Evolutionary conservation across 2,329 filamentous ascomycete species (phyloP), one percentile per base, ranked within the genome.

Genomic region (Dendrostoma leiphaemia): DNA sequence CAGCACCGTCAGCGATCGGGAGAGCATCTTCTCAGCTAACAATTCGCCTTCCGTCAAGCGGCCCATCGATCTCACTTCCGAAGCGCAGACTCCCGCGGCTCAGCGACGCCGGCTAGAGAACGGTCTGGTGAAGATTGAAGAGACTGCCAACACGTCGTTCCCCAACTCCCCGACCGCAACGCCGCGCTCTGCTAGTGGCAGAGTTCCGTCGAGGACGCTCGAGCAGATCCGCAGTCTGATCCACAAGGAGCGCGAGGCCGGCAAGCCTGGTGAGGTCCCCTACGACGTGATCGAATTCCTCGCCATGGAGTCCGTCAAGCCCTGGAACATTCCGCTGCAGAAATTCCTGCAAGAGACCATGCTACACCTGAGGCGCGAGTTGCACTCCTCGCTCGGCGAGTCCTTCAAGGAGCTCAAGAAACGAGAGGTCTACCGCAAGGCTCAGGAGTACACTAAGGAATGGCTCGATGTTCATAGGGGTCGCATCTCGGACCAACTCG

Each of bases 221-320:
- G 67, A 68, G 3, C 70, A 78, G 34, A 81, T 89, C 1, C 76
- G 79, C 0, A 67, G 73, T 0, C 76, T 84, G 10, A 85, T 88
- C 13, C 67, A 72, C 17, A 69, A 73, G 4, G 81, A 81, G 12
- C 80, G 78, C 24, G 74, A 74, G 17, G 78, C 82, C 0, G 84
- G 85, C 0, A 74, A 85, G 60, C 83, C 83, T 0, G 78, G 80
- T 6, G 74, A 84, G 0, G 79, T 83, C 0, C 79, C 84, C 0
- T 77, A 81, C 0, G 79, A 82, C 34, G 83, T 87, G 0, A 83
- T 85, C 21, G 78, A 84, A 26, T 73, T 74, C 0, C 72, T 89
- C 15, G 83, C 81, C 43, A 71, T 75, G 15, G 69, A 80, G n/a
- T 79, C 80, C 0, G 78, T 89, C 1, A 64, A 67, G 7, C 78